phyloP scores from a whole-genome alignment of 208 protist species.

The Leishmania guyanensis region DNA sequence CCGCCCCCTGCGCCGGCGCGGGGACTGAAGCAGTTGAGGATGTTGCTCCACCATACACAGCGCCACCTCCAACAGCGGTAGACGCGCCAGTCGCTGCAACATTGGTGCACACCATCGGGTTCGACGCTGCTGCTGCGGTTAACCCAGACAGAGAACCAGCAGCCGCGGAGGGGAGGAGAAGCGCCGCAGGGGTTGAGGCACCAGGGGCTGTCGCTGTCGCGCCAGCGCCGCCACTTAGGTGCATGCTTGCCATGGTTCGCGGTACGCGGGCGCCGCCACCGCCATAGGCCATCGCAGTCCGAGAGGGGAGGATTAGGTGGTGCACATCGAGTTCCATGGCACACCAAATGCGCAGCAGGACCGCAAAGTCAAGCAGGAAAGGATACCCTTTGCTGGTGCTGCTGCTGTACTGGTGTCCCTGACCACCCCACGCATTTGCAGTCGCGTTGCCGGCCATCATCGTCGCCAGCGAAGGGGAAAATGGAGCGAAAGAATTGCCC shows the following conservation, averaged over 20 bases:
- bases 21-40: conserved; percentile 6
- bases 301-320: conserved; percentile 27
- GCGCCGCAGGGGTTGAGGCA: not conserved
- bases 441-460: not conserved
- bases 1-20: not conserved
- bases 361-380: conserved; percentile 30
- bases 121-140: not conserved
- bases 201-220: not conserved
- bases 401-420: not conserved
- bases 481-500: not conserved
- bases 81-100: not conserved
- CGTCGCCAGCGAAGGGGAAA: not conserved
- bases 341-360: conserved; percentile 29
- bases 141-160: not conserved
- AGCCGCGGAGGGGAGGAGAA: not conserved
- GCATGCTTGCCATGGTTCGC: conserved; percentile 12
- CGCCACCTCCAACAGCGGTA: not conserved
- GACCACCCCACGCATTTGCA: not conserved
- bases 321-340: conserved; percentile 31
- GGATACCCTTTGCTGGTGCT: conserved; percentile 3
- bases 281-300: conserved; percentile 24
- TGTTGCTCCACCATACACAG: not conserved
- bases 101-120: not conserved
- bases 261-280: conserved; percentile 18
- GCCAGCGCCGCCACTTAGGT: conserved; percentile 15